Evolutionary conservation across 2,329 filamentous ascomycete species (phyloP).

Genomic region (Leptographium galeiforme): DNA sequence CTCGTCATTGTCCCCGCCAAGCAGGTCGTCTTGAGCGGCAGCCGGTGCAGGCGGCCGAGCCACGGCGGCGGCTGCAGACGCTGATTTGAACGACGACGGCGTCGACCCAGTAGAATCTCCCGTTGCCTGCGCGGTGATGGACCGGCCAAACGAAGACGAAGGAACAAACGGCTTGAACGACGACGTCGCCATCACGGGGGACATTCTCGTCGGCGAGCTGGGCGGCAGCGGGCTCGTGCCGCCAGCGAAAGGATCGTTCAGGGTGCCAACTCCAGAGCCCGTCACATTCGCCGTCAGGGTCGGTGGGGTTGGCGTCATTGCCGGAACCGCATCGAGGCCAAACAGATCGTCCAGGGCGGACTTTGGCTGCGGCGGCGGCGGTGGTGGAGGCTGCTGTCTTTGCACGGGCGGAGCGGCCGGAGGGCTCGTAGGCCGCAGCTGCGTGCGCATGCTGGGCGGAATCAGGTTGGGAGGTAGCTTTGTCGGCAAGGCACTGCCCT

Average conservation of each 20-base stretch:
- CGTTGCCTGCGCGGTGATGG: slow-evolving; percentile 62
- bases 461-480: slow-evolving; percentile 70
- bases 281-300: slow-evolving; percentile 5
- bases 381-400: slow-evolving; percentile 24
- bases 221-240: slow-evolving; percentile 32
- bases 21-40: slow-evolving; percentile 57
- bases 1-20: slow-evolving; percentile 84
- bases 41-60: background rate
- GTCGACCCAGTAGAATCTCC: slow-evolving; percentile 42
- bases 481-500: slow-evolving; percentile 51
- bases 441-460: slow-evolving; percentile 70
- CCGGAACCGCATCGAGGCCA: slow-evolving; percentile 60
- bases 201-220: slow-evolving; percentile 37
- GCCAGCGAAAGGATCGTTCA: slow-evolving; percentile 52
- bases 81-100: slow-evolving; percentile 25
- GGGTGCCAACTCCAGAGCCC: slow-evolving; percentile 34
- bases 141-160: slow-evolving; percentile 82
- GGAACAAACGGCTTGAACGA: slow-evolving; percentile 82
- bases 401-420: slow-evolving; percentile 28
- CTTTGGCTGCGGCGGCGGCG: slow-evolving; percentile 23
- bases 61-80: slow-evolving; percentile 12
- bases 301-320: slow-evolving; percentile 28
- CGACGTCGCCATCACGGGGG: slow-evolving; percentile 32
- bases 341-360: slow-evolving; percentile 91
- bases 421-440: slow-evolving; percentile 35